Evolutionary conservation across 139 green algal genomes (phyloP), one percentile per base, ranked within the genome.

Genomic region (Protoeuglena noctilucae): DNA sequence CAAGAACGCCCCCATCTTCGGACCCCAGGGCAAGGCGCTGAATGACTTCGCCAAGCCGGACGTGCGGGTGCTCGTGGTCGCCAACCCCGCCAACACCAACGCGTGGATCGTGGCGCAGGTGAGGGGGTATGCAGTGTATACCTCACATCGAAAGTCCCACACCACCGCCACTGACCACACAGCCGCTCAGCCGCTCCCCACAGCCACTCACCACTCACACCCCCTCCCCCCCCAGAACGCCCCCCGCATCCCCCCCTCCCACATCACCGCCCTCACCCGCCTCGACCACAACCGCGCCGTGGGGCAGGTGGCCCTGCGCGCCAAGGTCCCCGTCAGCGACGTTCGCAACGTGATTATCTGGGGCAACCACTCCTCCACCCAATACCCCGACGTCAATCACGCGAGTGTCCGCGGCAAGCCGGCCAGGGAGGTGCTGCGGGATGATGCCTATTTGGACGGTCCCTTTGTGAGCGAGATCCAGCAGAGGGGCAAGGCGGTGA

Each of bases 31-130:
- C 1, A 41, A 65, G 2, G 84, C 86, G 3, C 65, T 95, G 53
- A 80, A 83, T 58, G 71, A 75, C 46, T 45, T 80, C 40, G 86
- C 86, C 27, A 61, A 40, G 51, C 75, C 71, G 34, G 73, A 73
- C 56, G 68, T 77, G 39, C 75, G 90, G 82, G 68, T 95, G 28
- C 53, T 96, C 39, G 88, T 96, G n/a, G 87, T 95, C 19, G 87
- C 87, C 45, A 95, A 94, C 71, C 87, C 86, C 22, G 87, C 87
- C 55, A 95, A 95, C 76, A 95, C 87, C 48, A 95, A 95, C 67
- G 79, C 84, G 4, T 59, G 86, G 7, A 88, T 95, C 52, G 69
- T 95, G 27, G 76, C 68, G 51, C 69, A 94, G 70, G 68, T n/a
- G n/a, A n/a, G n/a, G n/a, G n/a, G n/a, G n/a, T n/a, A n/a, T n/a